phyloP scores from a whole-genome alignment of 352 stramenopile genomes.

The Pythium sp. region DNA sequence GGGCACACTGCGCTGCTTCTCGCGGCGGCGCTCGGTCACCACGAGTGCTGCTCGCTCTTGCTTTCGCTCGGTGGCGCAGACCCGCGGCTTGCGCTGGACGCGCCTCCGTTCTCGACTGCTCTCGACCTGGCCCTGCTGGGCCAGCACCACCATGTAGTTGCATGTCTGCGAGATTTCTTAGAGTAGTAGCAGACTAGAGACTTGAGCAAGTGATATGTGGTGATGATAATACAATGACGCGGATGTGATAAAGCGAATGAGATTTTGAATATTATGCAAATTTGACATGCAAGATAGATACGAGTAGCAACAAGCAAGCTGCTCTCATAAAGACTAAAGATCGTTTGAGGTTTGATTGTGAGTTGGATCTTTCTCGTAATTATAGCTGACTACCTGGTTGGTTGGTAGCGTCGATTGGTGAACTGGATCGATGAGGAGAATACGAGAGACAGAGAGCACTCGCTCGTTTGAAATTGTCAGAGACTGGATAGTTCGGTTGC shows the following conservation, averaged over 20 bases:
- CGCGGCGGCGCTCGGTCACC: conserved; percentile 1
- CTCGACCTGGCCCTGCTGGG: conserved; percentile 19
- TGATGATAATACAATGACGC: background rate
- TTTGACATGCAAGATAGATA: background rate
- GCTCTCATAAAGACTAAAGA: background rate
- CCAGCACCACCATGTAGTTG: conserved; percentile 15
- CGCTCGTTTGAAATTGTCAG: background rate
- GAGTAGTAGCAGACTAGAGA: background rate
- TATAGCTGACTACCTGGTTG: background rate
- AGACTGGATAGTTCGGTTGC: background rate
- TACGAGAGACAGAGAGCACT: background rate
- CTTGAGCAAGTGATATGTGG: too few relatives aligned
- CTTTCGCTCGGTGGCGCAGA: conserved; percentile 11
- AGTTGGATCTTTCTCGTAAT: background rate
- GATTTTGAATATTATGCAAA: background rate
- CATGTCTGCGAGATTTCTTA: background rate
- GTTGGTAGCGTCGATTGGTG: background rate
- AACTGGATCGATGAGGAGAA: background rate
- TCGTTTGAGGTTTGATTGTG: background rate
- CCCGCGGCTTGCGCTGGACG: conserved; percentile 9
- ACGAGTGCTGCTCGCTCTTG: conserved; percentile 16
- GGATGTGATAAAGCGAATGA: background rate
- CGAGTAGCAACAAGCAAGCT: background rate
- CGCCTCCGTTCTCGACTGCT: conserved; percentile 17
- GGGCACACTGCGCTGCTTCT: conserved; percentile 19